Conservation (phyloP, 2,329 filamentous ascomycete species). For the Colletotrichum cuscutae region DNA sequence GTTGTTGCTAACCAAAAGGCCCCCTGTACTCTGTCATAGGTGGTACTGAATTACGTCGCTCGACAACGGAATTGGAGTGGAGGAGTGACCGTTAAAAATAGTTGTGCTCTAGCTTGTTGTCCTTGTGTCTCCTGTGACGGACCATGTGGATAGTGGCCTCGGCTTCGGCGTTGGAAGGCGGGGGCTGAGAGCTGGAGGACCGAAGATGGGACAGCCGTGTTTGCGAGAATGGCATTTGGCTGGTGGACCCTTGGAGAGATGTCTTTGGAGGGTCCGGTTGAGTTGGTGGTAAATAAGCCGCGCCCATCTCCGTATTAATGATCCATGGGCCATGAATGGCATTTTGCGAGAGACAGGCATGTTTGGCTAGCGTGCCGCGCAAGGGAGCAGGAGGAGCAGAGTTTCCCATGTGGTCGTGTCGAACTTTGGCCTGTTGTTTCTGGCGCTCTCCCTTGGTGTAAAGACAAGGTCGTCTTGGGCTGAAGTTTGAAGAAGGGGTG, state of each 20-base stretch:
- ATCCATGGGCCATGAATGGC: not conserved
- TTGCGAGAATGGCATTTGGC: conserved; percentile 25
- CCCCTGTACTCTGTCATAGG: not conserved
- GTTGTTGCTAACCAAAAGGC: not conserved
- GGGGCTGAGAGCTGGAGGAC: not conserved
- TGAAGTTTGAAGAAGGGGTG: not conserved
- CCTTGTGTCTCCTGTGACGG: not conserved
- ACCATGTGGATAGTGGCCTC: not conserved
- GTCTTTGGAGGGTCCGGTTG: not conserved
- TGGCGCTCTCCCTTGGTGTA: conserved; percentile 17
- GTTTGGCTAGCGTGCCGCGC: not conserved
- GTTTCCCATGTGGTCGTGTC: conserved; percentile 28
- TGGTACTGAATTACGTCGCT: not conserved
- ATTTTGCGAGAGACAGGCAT: conserved; percentile 4
- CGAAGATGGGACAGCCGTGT: conserved; percentile 24
- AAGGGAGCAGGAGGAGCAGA: conserved; percentile 1
- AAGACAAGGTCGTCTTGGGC: not conserved
- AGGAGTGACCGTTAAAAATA: not conserved
- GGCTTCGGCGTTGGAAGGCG: conserved; percentile 9
- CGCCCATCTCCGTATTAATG: not conserved
- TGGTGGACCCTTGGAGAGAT: conserved; percentile 15
- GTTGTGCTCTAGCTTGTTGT: not conserved
- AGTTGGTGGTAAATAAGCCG: not conserved
- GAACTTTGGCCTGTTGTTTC: conserved; percentile 22
- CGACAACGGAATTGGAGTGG: not conserved